These are phyloP conservation scores for Boletus eberwhitei DNA, from an alignment of 768 basidiomycete species.

Conservation along the genomic window DNA sequence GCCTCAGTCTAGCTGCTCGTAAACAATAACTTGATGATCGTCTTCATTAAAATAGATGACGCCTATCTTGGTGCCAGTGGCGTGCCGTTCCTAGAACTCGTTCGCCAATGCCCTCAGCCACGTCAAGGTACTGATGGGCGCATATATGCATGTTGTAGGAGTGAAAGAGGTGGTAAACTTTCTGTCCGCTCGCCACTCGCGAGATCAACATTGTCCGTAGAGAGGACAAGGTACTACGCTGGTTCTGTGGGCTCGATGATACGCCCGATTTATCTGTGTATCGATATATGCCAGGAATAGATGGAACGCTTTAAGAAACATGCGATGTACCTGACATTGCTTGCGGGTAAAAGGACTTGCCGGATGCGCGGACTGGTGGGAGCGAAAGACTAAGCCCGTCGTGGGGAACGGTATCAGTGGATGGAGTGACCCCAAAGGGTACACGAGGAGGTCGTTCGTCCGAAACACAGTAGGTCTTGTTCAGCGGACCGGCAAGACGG, in stretches of 20 bases:
- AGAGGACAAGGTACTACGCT: neutral
- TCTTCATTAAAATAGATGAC: neutral
- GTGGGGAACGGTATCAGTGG: neutral
- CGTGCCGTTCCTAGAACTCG: neutral
- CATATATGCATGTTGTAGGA: neutral
- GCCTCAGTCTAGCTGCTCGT: neutral
- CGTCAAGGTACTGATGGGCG: neutral
- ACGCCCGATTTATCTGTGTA: neutral
- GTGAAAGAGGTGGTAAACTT: neutral
- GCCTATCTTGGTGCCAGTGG: neutral
- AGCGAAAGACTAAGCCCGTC: neutral
- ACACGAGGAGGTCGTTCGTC: no score
- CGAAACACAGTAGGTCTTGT: no score
- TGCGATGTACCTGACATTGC: neutral
- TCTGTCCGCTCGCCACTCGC: neutral
- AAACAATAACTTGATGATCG: no score
- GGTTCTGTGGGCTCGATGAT: neutral
- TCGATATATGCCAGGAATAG: neutral
- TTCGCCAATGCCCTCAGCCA: neutral
- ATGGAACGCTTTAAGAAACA: neutral
- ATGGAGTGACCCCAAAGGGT: no score
- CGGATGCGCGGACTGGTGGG: neutral
- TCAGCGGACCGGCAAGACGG: no score
- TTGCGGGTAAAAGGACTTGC: neutral
- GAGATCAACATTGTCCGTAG: neutral